Conservation (phyloP, 495 filamentous ascomycete species). For the Annulohypoxylon maeteangense region DNA sequence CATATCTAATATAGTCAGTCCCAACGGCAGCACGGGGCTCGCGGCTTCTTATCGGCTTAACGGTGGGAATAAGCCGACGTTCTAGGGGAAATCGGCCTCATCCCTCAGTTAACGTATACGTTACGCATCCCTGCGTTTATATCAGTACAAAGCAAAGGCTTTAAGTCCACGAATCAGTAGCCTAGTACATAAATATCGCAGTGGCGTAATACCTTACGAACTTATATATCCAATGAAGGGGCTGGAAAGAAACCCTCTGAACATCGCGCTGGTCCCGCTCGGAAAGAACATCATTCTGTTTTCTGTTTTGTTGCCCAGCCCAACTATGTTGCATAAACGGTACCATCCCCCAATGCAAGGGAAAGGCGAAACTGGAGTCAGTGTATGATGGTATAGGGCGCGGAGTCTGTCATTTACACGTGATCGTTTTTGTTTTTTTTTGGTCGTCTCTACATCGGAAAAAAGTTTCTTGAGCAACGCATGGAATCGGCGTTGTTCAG, state of each 20-base stretch:
- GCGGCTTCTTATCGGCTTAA: slow-evolving; percentile 42
- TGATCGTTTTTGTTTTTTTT: neutral
- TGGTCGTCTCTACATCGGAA: slow-evolving; percentile 22
- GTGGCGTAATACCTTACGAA: neutral
- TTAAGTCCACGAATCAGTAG: neutral
- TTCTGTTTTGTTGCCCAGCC: neutral
- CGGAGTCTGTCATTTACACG: slow-evolving; percentile 5
- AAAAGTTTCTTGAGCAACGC: slow-evolving; percentile 8
- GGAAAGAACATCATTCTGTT: neutral
- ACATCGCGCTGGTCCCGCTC: slow-evolving; percentile 9
- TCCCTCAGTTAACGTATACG: slow-evolving; percentile 13
- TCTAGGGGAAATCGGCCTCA: slow-evolving; percentile 43
- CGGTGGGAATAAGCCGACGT: slow-evolving; percentile 46
- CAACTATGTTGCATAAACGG: slow-evolving; percentile 30
- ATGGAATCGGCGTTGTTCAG: slow-evolving; percentile 34
- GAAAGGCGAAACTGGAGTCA: slow-evolving; percentile 7
- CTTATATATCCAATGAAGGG: neutral
- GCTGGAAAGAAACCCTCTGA: neutral
- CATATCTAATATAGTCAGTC: slow-evolving; percentile 54
- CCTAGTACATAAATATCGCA: neutral
- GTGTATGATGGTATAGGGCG: slow-evolving; percentile 14
- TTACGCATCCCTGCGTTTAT: neutral
- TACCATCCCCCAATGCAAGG: slow-evolving; percentile 7
- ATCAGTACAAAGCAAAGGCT: neutral
- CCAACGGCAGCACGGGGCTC: slow-evolving; percentile 38